Conservation (phyloP, 2,329 filamentous ascomycete genomes). For the Beauveria rudraprayagi region DNA sequence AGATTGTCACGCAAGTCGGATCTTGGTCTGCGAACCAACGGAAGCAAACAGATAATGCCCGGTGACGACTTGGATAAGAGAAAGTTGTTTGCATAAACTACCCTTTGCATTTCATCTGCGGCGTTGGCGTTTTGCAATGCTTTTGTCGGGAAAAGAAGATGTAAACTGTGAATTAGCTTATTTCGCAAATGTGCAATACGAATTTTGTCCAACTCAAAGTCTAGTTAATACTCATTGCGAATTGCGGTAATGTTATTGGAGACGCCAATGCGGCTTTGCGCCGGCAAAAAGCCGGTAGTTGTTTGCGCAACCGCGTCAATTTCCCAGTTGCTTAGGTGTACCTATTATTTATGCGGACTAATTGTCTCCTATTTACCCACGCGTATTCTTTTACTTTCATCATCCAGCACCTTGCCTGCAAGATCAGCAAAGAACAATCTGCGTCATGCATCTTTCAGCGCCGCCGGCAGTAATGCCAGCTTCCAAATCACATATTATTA, state of each 20-base stretch:
- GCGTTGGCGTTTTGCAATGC: slow-evolving; percentile 9
- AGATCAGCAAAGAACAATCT: background rate
- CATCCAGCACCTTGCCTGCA: background rate
- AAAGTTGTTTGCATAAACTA: slow-evolving; percentile 60
- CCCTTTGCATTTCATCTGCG: slow-evolving; percentile 11
- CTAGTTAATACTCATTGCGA: background rate
- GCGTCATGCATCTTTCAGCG: background rate
- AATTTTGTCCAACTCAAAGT: background rate
- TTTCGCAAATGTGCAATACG: background rate
- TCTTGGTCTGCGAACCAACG: slow-evolving; percentile 63
- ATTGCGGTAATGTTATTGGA: background rate
- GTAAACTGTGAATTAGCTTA: slow-evolving; percentile 6
- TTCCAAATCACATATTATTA: background rate
- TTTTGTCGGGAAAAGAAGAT: background rate
- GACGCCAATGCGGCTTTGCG: background rate
- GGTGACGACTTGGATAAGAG: slow-evolving; percentile 68
- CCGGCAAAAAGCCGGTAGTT: slow-evolving; percentile 6
- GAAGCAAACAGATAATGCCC: slow-evolving; percentile 49
- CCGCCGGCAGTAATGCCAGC: background rate
- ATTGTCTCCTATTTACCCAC: background rate
- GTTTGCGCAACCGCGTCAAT: background rate
- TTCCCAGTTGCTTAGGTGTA: too few relatives aligned
- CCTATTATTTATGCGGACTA: too few relatives aligned
- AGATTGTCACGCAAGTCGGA: slow-evolving; percentile 66
- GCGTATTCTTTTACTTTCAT: background rate